Percentiles rank a stretch among this genome's conserved stretches.
Evolutionary conservation across 345 rosid genomes (phyloP).

Genomic region (Moringa oleifera): DNA sequence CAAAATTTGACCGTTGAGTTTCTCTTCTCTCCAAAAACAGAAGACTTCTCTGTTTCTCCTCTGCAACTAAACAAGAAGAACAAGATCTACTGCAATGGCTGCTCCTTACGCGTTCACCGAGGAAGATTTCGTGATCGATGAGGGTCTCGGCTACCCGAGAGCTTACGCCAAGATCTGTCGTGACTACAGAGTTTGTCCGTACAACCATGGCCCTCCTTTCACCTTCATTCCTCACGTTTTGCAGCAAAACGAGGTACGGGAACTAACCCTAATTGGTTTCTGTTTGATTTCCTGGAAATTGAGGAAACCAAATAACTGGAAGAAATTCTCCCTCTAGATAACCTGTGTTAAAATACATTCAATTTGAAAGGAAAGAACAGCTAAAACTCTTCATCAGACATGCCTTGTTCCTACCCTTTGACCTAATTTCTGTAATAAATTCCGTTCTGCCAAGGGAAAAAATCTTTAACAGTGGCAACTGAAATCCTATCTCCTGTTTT

Average conservation of each 20-base stretch:
- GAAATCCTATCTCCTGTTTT: neutral
- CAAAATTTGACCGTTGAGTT: conserved; percentile 22
- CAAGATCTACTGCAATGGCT: conserved; percentile 25
- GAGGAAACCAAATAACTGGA: no score
- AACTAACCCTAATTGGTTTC: neutral
- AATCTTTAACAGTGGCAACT: no score
- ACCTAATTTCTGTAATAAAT: no score
- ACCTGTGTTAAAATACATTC: no score
- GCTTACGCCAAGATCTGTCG: conserved; percentile 71
- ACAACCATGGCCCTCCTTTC: conserved; percentile 67
- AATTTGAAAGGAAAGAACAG: no score
- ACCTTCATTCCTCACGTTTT: conserved; percentile 55
- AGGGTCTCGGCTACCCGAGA: conserved; percentile 69
- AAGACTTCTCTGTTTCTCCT: neutral
- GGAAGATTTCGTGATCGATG: conserved; percentile 55
- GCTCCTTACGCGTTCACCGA: conserved; percentile 34
- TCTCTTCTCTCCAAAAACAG: conserved; percentile 4
- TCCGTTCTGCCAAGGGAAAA: no score
- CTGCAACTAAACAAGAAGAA: neutral
- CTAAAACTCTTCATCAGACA: no score
- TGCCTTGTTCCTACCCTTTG: no score
- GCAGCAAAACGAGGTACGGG: conserved; percentile 54
- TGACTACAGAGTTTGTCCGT: conserved; percentile 32
- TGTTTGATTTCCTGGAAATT: neutral
- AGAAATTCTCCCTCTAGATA: neutral